Evolutionary conservation across 78 protist genomes (phyloP).

Genomic region (Anaeramoeba flamelloides): DNA sequence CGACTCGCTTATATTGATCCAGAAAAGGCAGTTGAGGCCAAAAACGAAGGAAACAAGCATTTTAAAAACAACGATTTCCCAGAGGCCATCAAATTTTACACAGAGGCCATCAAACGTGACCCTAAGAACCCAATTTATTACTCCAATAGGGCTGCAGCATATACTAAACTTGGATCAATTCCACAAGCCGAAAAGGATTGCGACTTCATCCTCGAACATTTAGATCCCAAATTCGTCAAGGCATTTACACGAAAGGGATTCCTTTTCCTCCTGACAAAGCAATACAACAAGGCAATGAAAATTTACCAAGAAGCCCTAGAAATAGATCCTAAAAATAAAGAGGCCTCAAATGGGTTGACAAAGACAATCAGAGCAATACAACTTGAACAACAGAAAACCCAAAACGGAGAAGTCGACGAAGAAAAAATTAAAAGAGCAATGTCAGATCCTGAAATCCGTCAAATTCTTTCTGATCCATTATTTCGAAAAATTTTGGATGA

Average conservation of each 20-base stretch:
- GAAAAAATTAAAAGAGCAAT: neutral
- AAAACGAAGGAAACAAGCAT: slow-evolving; percentile 6
- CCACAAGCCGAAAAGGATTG: slow-evolving; percentile 16
- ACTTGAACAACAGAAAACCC: neutral
- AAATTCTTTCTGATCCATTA: neutral
- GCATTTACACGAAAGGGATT: slow-evolving; percentile 22
- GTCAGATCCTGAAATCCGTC: neutral
- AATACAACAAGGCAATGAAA: neutral
- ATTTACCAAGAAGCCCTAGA: slow-evolving; percentile 1
- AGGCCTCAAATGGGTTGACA: neutral
- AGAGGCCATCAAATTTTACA: slow-evolving; percentile 29
- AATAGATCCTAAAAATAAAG: neutral
- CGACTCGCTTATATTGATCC: neutral
- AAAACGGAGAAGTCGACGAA: neutral
- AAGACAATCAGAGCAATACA: neutral
- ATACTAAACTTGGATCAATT: slow-evolving; percentile 15
- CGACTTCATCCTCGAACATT: slow-evolving; percentile 6
- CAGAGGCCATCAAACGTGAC: slow-evolving; percentile 18
- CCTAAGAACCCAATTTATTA: slow-evolving; percentile 21
- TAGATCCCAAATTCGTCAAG: slow-evolving; percentile 16
- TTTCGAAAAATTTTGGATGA: neutral
- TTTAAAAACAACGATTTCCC: slow-evolving; percentile 23
- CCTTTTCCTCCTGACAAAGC: neutral
- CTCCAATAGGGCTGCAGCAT: slow-evolving; percentile 24
- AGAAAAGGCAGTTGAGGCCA: neutral